A percentile compares a stretch with the other conserved stretches of the same genome.
Evolutionary conservation across 2,329 filamentous ascomycete species (phyloP).

Genomic region (Ciborinia camelliae): DNA sequence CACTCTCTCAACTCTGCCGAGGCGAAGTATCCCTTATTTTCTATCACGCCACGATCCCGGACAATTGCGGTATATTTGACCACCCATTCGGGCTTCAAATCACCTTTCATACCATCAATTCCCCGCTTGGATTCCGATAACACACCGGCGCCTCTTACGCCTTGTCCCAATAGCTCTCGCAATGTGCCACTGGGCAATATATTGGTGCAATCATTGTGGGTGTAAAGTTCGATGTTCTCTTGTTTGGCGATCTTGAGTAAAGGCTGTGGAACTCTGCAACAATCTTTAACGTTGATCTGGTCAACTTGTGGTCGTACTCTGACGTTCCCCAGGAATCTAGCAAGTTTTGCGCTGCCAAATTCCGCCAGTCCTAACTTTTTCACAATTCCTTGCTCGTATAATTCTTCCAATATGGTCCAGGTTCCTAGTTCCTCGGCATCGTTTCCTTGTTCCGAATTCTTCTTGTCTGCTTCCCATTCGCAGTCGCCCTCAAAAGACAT

Average conservation of each 20-base stretch:
- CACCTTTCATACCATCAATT: slow-evolving; percentile 62
- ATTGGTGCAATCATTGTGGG: slow-evolving; percentile 91
- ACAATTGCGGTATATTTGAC: slow-evolving; percentile 97
- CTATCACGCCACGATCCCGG: slow-evolving; percentile 88
- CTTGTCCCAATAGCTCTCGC: slow-evolving; percentile 75
- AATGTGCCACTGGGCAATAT: slow-evolving; percentile 83
- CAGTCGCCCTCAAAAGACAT: slow-evolving; percentile 92
- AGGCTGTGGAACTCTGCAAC: slow-evolving; percentile 90
- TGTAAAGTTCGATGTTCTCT: slow-evolving; percentile 79
- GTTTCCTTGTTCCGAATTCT: slow-evolving; percentile 58
- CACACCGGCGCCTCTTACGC: slow-evolving; percentile 69
- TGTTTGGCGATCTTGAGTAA: slow-evolving; percentile 80
- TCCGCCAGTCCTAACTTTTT: slow-evolving; percentile 80
- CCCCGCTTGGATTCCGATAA: slow-evolving; percentile 52
- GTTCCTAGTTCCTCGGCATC: slow-evolving; percentile 66
- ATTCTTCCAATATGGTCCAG: slow-evolving; percentile 68
- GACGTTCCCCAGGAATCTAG: slow-evolving; percentile 70
- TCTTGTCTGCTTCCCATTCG: slow-evolving; percentile 69
- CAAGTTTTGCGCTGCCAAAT: slow-evolving; percentile 80
- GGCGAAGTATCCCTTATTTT: slow-evolving; percentile 98
- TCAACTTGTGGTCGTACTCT: slow-evolving; percentile 75
- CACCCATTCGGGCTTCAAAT: slow-evolving; percentile 88
- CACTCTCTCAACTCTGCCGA: slow-evolving; percentile 64
- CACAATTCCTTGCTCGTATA: slow-evolving; percentile 70
- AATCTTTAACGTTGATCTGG: slow-evolving; percentile 95